Evolutionary conservation across 805 yeast species (phyloP), one percentile per base, ranked within the genome.

Genomic region (Candida golubevii): DNA sequence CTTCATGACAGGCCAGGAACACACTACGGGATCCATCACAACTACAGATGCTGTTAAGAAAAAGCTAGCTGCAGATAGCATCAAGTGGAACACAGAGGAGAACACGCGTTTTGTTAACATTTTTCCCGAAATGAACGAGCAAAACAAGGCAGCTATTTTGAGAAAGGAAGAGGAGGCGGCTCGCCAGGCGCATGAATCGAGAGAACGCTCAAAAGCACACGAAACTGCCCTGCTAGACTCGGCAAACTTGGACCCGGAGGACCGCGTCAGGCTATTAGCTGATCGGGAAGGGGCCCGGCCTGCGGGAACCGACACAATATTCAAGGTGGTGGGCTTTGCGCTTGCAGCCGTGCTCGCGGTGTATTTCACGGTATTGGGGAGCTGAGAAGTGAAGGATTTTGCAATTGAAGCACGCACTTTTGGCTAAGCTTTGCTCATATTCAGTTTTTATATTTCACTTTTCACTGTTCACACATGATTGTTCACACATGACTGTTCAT

Each of bases 1-100:
- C 60, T 90, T 90, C 58, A 90, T 90, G 98, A 88, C 95, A 0
- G 83, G 93, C 8, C 78, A 79, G 47, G 97, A 90, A 54, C 67
- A 77, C 26, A 87, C 97, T 1, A 83, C 96, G 0, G 97, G 97
- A 0, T 81, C 91, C 8, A 79, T 89, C 10, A 69, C 65, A 8
- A 79, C 96, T 1, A 74, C 83, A 9, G 85, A 77, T 13, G 68
- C 65, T 13, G 75, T 76, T 26, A 83, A 82, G 69, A 67, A 66
- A 29, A 66, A 66, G 38, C 69, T 78, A 46, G 95, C 96, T 3
- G 62, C 55, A 27, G 76, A 74, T 35, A 80, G 90, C 42, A 74
- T 74, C 52, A 68, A 67, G 26, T 89, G 82, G 76, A 83, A 84
- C 59, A 67, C 72, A 7, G 62, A 61, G 18, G 71, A 77, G 31